Base-by-base conservation (phyloP, 176 grass and related monocot species). In the Microstegium vimineum region DNA sequence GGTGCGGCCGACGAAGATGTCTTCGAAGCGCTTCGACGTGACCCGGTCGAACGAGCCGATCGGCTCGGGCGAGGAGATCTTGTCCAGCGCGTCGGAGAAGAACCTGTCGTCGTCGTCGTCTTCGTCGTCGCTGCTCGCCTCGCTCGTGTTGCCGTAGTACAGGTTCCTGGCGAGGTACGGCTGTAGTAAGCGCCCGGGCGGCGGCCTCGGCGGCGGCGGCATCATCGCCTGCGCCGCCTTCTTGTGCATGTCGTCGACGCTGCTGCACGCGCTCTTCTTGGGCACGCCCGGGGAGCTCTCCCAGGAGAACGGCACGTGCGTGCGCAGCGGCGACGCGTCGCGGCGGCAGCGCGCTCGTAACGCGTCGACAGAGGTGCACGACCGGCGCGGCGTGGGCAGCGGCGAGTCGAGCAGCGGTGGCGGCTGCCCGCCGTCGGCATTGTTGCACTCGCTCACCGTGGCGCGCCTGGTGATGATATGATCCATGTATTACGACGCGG, bases 231-330 rank as follows among this genome's bases (percentile, higher is more conserved):
- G 69, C 15, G 76, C 75, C 15, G 76, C 75, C 74, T 54, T 72
- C 76, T 36, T 78, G 76, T 27, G 62, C 70, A 42, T 18, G 74
- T 76, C 37, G 37, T 40, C 27, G 76, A 69, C 76, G 27, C 15
- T 80, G 57, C 3, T 38, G 62, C 65, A 75, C 35, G 73, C 57
- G 52, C 28, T 15, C 47, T 47, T 76, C 87, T 94, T 97, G 37
- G 88, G 88, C 49, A 97, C 92, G 25, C 94, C 92, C 0, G 94
- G 94, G 3, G 94, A 97, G 85, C 90, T 94, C 86, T 97, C 94
- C 94, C 94, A 97, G 18, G 92, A 97, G 78, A 97, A 97, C 2
- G 94, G 94, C 18, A 97, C 90, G 1, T 84, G 87, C 37, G 84
- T 92, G 22, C 85, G 82, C 28, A 91, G 69, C 54, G 79, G 88